phyloP scores from a whole-genome alignment of 495 filamentous ascomycete genomes.

The Daldinia caldariorum region DNA sequence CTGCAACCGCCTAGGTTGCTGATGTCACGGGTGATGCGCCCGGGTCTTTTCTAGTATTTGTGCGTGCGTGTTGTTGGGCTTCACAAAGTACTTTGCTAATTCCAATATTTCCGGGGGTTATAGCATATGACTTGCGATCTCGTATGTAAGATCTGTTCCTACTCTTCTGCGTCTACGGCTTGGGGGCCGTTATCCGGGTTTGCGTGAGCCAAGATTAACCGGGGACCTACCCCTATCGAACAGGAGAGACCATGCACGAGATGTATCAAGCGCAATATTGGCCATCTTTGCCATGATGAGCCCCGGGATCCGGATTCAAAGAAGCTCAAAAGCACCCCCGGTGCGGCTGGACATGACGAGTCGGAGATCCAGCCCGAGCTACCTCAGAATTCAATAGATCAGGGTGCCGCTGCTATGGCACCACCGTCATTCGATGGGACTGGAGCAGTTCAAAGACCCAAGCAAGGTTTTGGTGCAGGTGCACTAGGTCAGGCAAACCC shows the following conservation, averaged over 20 bases:
- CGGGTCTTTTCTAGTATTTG: constrained; percentile 28
- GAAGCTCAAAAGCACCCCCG: constrained; percentile 73
- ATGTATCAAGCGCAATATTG: constrained; percentile 99
- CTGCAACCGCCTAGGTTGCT: constrained; percentile 27
- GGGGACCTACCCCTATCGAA: constrained; percentile 53
- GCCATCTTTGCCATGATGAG: constrained; percentile 98
- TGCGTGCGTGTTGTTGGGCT: constrained; percentile 38
- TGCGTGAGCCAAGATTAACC: constrained; percentile 49
- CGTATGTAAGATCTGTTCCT: constrained; percentile 73
- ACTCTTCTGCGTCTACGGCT: constrained; percentile 56
- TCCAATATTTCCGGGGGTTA: constrained; percentile 51
- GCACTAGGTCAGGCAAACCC: constrained; percentile 56
- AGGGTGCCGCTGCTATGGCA: constrained; percentile 53
- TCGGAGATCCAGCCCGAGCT: constrained; percentile 53
- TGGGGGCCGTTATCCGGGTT: constrained; percentile 39
- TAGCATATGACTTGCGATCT: constrained; percentile 99
- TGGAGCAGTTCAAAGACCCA: constrained; percentile 52
- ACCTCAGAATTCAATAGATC: constrained; percentile 54
- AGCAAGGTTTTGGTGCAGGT: constrained; percentile 54
- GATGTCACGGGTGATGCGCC: constrained; percentile 37
- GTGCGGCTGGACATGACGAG: constrained; percentile 55
- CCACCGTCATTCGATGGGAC: constrained; percentile 54
- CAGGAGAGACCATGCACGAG: constrained; percentile 95
- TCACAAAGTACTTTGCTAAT: constrained; percentile 43
- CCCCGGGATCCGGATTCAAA: constrained; percentile 78